Evolutionary conservation across 2,329 filamentous ascomycete genomes (phyloP), one percentile per base, ranked within the genome.

Genomic region (Paramyrothecium roridum): DNA sequence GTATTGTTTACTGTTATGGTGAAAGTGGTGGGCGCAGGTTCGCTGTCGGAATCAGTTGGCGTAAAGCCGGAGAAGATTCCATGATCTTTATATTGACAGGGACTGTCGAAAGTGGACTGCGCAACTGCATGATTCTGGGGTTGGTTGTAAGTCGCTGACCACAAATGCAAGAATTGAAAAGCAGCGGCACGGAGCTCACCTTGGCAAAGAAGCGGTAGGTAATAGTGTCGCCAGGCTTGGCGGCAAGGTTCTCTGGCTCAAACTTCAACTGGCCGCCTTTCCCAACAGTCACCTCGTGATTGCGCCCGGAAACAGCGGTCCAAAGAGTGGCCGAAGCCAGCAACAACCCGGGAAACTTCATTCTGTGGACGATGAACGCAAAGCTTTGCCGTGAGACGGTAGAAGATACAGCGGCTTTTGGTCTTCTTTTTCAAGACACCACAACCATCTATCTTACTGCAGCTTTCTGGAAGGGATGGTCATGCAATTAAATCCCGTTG

Each of bases 1-100:
- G 72, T 76, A 63, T 80, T 73, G 21, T 48, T 22, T 12, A 61
- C 56, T 2, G 50, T 54, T 33, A 60, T 46, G 17, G 59, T 59
- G 53, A 64, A 66, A 23, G 46, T 20, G 19, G 46, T 48, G 4
- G 46, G 4, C 8, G 19, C 46, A 13, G 46, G 46, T 13, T 8
- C 46, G 46, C 20, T 22, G 16, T 48, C 17, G 6, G 46, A 48
- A 13, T 21, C 46, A 13, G 46, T 48, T 4, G 46, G 46, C 19
- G 22, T 23, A 22, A 48, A 48, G 16, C 46, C 46, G 4, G 46
- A 48, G 16, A 48, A 48, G 12, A 48, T 22, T 16, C 46, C 46
- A 13, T 23, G 4, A 8, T 48, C 46, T 13, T 13, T 3, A 20
- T 48, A 48, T 48, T 48, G 46, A 16, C 46, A 48, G 3, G 46